These are phyloP conservation scores for Gautieria morchelliformis DNA, from an alignment of 768 basidiomycete genomes.

Conservation along the genomic window DNA sequence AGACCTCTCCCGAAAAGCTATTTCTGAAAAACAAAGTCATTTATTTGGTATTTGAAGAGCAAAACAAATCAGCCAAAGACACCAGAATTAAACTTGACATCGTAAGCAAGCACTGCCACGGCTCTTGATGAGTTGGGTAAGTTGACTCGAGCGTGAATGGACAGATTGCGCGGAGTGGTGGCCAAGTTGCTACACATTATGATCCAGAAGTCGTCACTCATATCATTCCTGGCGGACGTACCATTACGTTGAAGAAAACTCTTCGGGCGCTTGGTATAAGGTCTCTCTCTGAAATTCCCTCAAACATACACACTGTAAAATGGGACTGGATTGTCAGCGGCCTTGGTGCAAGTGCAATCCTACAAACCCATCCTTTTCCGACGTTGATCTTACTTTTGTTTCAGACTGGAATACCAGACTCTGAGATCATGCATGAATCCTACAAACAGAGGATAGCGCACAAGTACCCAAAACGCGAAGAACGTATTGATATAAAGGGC, in stretches of 20 bases:
- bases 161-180: conserved; percentile 59
- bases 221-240: conserved; percentile 38
- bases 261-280: conserved; percentile 38
- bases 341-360: conserved; percentile 10
- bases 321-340: conserved; percentile 54
- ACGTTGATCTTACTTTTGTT: neutral
- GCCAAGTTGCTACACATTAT: conserved; percentile 47
- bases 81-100: conserved; percentile 53
- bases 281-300: conserved; percentile 46
- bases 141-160: neutral
- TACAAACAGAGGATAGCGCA: conserved; percentile 2
- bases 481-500: neutral
- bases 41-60: conserved; percentile 52
- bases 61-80: conserved; percentile 36
- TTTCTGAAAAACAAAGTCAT: conserved; percentile 47
- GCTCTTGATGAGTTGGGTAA: neutral
- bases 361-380: neutral
- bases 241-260: conserved; percentile 16
- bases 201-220: conserved; percentile 53
- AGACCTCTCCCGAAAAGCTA: conserved; percentile 12
- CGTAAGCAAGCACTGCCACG: conserved; percentile 32
- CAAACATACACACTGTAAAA: conserved; percentile 51
- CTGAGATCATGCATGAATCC: conserved; percentile 5
- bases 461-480: neutral
- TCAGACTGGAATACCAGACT: neutral